Evolutionary conservation across 2,329 filamentous ascomycete genomes (phyloP).

Genomic region (Arthrobotrys sphaeroides): DNA sequence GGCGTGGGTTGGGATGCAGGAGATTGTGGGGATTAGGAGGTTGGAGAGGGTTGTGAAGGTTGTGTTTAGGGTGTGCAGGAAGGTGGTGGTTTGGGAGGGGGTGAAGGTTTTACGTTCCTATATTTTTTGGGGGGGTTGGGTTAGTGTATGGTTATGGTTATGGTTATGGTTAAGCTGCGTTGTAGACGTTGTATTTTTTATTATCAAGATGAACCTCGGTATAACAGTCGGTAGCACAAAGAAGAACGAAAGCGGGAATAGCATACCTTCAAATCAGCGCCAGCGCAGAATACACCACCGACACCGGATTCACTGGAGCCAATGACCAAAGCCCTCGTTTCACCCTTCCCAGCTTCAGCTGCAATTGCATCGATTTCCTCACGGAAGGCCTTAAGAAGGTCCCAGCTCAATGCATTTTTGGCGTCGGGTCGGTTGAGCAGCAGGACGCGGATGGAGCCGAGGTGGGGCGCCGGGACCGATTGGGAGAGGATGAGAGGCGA

Average conservation of each 20-base stretch:
- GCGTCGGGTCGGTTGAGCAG: slow-evolving; percentile 84
- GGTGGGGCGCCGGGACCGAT: slow-evolving; percentile 75
- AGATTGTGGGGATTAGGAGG: slow-evolving; percentile 88
- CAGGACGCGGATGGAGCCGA: slow-evolving; percentile 85
- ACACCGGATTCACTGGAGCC: slow-evolving; percentile 76
- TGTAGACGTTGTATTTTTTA: slow-evolving; percentile 12
- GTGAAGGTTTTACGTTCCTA: slow-evolving; percentile 55
- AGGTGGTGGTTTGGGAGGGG: slow-evolving; percentile 74
- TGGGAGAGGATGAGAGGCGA: slow-evolving; percentile 39
- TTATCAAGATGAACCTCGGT: neutral
- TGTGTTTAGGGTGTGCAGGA: slow-evolving; percentile 77
- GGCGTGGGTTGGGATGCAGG: slow-evolving; percentile 83
- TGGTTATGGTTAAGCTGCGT: neutral
- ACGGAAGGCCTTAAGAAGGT: slow-evolving; percentile 76
- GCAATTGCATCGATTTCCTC: slow-evolving; percentile 78
- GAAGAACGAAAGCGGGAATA: neutral
- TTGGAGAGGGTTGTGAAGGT: slow-evolving; percentile 78
- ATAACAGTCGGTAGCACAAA: neutral
- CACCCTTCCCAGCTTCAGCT: slow-evolving; percentile 65
- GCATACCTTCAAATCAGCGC: slow-evolving; percentile 83
- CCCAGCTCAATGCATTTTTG: slow-evolving; percentile 88
- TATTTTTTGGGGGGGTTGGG: neutral
- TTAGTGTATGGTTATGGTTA: neutral
- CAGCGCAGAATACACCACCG: slow-evolving; percentile 80
- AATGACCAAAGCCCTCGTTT: slow-evolving; percentile 82